Evolutionary conservation across 1,284 basidiomycete genomes (phyloP), one percentile per base, ranked within the genome.

Genomic region (Heliocybe sulcata): DNA sequence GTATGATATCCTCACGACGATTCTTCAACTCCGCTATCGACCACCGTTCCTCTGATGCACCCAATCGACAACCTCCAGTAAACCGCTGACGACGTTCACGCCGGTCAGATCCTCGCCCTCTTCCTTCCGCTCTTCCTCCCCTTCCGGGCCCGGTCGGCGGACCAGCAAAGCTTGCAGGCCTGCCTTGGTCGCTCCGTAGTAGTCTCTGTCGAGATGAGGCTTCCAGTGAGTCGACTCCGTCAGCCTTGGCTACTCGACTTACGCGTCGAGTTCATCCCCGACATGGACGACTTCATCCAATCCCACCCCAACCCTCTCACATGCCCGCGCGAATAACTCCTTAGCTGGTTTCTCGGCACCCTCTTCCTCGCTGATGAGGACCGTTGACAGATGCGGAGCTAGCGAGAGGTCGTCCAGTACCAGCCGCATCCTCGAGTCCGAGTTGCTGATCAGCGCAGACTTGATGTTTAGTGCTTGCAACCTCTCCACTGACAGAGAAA

Each of bases 241-340:
- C 16, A 31, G 4, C 16, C 3, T 10, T 10, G 53, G n/a, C 26
- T 20, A 54, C 25, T n/a, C 16, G 35, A 48, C 79, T 59, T 60
- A 88, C 88, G 77, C 76, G 48, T 73, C 64, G 35, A 87, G 64
- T 59, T 90, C 87, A 64, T 91, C 88, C 2, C 88, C 88, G 50
- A 90, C 77, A 61, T 90, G 88, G 27, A 89, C 61, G 29, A 76
- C 77, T 61, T 85, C 75, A 10, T 67, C 61, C 0, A 71, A 67
- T 23, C 58, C 58, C 14, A 79, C 57, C 27, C 67, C 56, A 12
- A 61, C 59, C 33, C 61, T 57, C 42, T 59, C 49, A 54, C 66
- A 70, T 0, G 79, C 75, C 2, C 73, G 71, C 26, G 67, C 61
- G 67, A 86, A 91, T 45, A 91, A 82, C 48, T 77, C 71, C 25